Base-by-base conservation (phyloP, 805 yeast genomes). In the Maudiozyma saulgeensis region DNA sequence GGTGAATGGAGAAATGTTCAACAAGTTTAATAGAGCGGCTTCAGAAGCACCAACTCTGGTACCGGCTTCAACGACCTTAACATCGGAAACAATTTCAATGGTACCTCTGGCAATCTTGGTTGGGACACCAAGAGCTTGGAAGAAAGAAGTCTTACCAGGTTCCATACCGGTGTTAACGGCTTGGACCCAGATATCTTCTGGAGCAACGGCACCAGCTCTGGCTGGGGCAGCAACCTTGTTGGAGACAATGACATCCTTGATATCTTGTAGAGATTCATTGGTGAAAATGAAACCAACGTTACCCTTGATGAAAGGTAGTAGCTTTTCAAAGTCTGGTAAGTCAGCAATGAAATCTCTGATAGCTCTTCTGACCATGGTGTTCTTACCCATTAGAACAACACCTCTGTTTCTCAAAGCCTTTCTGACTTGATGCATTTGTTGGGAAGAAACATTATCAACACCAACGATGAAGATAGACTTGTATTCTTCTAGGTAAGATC, bases 91-190 rank as follows among this genome's bases (percentile, higher is more conserved):
- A 77, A 93, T 93, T 81, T 93, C 99, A 84, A 93, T 93, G 79
- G 96, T 89, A 93, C 99, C 99, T 87, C 99, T 90, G 77, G 96
- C 93, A 89, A 93, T 93, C 95, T 93, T 93, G 87, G 99, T 93
- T 83, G 99, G 99, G 69, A 93, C 96, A 87, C 98, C 98, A 70
- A 93, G 84, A 72, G 99, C 99, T 84, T 93, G 99, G 98, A 93
- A 93, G 95, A 93, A 93, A 73, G 99, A 93, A 71, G 99, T 93
- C 88, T 93, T 93, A 85, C 98, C 98, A 77, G 99, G 99, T 81
- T 93, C 99, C 96, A 93, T 90, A 86, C 98, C 97, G 67, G 99
- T 93, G 96, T 93, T 93, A 77, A 96, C 95, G 68, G 98, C 98
- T 73, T 95, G 95, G 64, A 93, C 85, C 84, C 82, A 88, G 69